phyloP scores from a whole-genome alignment of 257 asterid genomes.

The Agastache rugosa region DNA sequence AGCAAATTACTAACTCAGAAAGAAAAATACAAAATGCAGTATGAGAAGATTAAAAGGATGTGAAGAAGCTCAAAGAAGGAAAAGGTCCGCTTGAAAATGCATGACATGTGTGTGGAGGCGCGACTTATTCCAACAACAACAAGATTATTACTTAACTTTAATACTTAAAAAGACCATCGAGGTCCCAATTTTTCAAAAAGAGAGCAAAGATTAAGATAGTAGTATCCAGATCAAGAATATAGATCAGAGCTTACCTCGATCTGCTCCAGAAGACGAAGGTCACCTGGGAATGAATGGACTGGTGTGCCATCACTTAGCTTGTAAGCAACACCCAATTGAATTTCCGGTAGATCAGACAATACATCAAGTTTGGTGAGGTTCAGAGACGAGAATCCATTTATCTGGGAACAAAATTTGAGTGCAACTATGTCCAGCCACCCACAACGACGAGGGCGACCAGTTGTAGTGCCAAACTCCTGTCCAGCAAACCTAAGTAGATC shows the following conservation, averaged over 20 bases:
- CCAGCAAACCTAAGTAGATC: slow-evolving; percentile 88
- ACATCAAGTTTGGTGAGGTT: slow-evolving; percentile 98
- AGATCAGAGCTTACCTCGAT: slow-evolving; percentile 55
- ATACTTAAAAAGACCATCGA: neutral
- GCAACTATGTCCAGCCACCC: slow-evolving; percentile 99
- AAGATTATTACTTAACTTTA: neutral
- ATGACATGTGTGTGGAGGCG: neutral
- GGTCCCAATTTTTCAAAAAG: neutral
- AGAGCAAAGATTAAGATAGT: neutral
- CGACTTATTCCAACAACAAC: neutral
- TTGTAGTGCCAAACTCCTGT: slow-evolving; percentile 97
- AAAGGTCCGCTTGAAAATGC: neutral
- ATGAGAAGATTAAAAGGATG: neutral
- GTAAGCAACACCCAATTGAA: slow-evolving; percentile 81
- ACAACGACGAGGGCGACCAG: slow-evolving; percentile 99
- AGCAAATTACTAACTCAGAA: slow-evolving; percentile 22
- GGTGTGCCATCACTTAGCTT: slow-evolving; percentile 63
- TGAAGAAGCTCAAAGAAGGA: neutral
- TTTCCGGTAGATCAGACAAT: slow-evolving; percentile 77
- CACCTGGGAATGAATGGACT: slow-evolving; percentile 77
- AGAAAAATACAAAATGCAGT: neutral
- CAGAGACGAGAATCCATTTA: slow-evolving; percentile 91
- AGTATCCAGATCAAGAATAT: neutral
- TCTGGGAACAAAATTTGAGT: slow-evolving; percentile 78
- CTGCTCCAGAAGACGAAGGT: slow-evolving; percentile 74